Conservation (phyloP, 768 basidiomycete genomes). For the Arthromyces matolae region DNA sequence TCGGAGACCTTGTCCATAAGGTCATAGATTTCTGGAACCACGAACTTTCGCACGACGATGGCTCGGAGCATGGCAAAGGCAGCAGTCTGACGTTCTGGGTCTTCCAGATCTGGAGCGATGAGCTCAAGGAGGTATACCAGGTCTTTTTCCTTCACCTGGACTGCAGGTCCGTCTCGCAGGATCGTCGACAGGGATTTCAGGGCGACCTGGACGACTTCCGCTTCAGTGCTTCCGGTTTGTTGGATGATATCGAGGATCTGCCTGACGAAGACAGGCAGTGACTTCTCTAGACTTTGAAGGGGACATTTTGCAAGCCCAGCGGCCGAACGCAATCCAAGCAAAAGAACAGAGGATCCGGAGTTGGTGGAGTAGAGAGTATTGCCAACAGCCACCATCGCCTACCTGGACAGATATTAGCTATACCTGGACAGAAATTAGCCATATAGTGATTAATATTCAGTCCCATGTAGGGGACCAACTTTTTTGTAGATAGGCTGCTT, state of each 20-base stretch:
- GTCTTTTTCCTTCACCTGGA: slow-evolving; percentile 86
- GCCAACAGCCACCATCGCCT: slow-evolving; percentile 84
- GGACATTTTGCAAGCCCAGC: slow-evolving; percentile 84
- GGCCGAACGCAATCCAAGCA: slow-evolving; percentile 72
- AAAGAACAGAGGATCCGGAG: slow-evolving; percentile 68
- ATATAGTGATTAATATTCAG: slow-evolving; percentile 78
- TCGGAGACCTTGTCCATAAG: slow-evolving; percentile 90
- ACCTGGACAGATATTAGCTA: too few species aligned
- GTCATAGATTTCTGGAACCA: slow-evolving; percentile 96
- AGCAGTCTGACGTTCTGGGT: slow-evolving; percentile 76
- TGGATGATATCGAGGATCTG: slow-evolving; percentile 84
- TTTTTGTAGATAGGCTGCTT: too few species aligned
- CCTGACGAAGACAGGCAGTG: slow-evolving; percentile 76
- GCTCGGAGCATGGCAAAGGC: slow-evolving; percentile 88
- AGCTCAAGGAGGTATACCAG: slow-evolving; percentile 84
- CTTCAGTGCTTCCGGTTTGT: slow-evolving; percentile 80
- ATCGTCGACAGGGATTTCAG: slow-evolving; percentile 83
- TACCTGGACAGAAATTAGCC: slow-evolving; percentile 75
- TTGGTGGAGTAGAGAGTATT: slow-evolving; percentile 88
- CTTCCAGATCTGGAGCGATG: slow-evolving; percentile 86
- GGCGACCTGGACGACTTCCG: slow-evolving; percentile 84
- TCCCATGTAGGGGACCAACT: too few species aligned
- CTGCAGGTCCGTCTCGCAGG: slow-evolving; percentile 82
- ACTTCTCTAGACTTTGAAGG: slow-evolving; percentile 65
- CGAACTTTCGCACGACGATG: slow-evolving; percentile 85